Conservation (phyloP, 2,329 filamentous ascomycete genomes). For the Aspergillus sp. region DNA sequence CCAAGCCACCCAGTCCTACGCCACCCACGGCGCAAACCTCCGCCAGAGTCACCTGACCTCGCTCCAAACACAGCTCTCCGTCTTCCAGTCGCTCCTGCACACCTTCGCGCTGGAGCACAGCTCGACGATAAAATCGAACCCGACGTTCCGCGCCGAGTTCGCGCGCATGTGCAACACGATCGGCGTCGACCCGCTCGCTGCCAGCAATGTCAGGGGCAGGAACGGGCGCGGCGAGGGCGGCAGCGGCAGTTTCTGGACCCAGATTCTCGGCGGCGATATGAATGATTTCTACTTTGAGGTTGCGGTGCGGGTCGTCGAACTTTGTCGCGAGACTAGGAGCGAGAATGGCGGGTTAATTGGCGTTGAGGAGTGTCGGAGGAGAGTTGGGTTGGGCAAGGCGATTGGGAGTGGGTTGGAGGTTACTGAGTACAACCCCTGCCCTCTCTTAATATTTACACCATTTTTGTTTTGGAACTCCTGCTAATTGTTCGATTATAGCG, state of each 20-base stretch:
- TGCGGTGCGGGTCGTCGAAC: conserved; percentile 87
- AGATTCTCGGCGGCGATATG: conserved; percentile 80
- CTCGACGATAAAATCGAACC: conserved; percentile 91
- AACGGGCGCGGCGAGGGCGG: conserved; percentile 37
- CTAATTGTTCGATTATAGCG: no score
- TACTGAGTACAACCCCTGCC: conserved; percentile 52
- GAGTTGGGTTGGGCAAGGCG: conserved; percentile 61
- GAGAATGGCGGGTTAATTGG: conserved; percentile 92
- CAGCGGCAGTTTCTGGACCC: conserved; percentile 73
- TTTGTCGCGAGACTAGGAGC: conserved; percentile 72
- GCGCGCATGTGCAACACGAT: conserved; percentile 97
- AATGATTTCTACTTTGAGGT: conserved; percentile 99
- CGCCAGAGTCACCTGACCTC: conserved; percentile 75
- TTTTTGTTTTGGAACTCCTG: no score
- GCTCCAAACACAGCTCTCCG: conserved; percentile 83
- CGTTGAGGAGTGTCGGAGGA: conserved; percentile 67
- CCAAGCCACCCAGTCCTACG: conserved; percentile 80
- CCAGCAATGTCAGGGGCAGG: conserved; percentile 45
- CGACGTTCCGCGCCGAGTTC: conserved; percentile 90
- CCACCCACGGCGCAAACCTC: conserved; percentile 78
- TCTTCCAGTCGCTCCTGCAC: conserved; percentile 91
- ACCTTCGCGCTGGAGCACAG: conserved; percentile 92
- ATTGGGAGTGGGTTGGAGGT: conserved; percentile 69
- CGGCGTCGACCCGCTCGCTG: conserved; percentile 88
- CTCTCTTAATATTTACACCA: no score